Evolutionary conservation across 768 basidiomycete genomes (phyloP), one percentile per base, ranked within the genome.

Genomic region (Boletus reticuloceps): DNA sequence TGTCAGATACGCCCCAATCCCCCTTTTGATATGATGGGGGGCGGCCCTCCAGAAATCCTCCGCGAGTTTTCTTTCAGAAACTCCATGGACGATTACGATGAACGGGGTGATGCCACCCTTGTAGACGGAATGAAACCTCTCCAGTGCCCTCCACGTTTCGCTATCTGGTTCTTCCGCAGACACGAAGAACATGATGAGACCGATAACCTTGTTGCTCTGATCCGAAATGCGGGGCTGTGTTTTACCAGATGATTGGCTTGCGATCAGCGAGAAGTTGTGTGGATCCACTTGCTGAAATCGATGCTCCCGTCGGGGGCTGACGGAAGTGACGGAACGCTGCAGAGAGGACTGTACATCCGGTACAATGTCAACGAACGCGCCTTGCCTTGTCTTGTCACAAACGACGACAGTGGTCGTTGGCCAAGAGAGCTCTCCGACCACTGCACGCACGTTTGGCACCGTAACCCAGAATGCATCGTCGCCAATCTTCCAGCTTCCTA

Each of bases 371-470:
- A 9, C 10, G 34, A 65, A 63, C 5, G 22, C 22, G 29, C 38
- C 51, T 1, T 52, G 38, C 29, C 39, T 14, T 31, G 66, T 58
- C 20, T 47, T 32, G 41, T 65, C 63, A 19, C 59, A 66, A 31
- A 64, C 49, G 27, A 57, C 56, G 17, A 65, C 54, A 1, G 62
- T 64, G 39, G 62, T 64, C 34, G 56, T 61, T 17, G 64, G 58
- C 60, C 61, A 60, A 39, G 54, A 54, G 32, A 59, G 56, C 38
- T 58, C 56, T 16, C 52, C 60, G 20, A 66, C 41, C 11, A 64
- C 53, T 2, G 60, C 54, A 32, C 60, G 60, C 31, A 65, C 56
- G 25, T 65, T 58, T 38, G 58, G 51, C 14, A 54, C 51, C 2
- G 54, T 59, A 19, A 58, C 37, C 58, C 58, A 62, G n/a, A 55